A percentile compares a stretch with the other conserved stretches of the same genome.
phyloP scores from a whole-genome alignment of 768 basidiomycete species.

The Rhodosporidiobolus odoratus region DNA sequence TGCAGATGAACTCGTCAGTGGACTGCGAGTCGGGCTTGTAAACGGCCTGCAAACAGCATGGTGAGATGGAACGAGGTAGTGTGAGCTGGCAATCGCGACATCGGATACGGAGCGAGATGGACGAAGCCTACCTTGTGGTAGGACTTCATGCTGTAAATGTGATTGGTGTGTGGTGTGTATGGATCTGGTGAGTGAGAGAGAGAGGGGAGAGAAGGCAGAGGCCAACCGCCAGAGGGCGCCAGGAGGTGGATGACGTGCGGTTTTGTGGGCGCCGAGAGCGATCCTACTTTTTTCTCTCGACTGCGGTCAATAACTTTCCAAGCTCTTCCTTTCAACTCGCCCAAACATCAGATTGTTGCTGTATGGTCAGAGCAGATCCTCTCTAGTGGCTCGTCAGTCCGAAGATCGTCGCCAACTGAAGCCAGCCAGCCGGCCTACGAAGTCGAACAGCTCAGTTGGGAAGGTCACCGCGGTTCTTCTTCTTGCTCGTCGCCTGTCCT shows the following conservation, averaged over 20 bases:
- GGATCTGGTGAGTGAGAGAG: background rate
- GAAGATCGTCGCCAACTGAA: no score
- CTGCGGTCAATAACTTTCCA: no score
- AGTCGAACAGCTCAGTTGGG: no score
- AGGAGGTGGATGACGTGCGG: background rate
- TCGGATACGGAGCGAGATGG: background rate
- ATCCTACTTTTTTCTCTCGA: background rate
- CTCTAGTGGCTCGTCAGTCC: no score
- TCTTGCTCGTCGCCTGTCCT: no score
- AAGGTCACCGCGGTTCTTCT: no score
- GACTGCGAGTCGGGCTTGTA: constrained; percentile 72
- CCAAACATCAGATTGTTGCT: no score
- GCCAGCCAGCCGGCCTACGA: no score
- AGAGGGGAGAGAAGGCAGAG: background rate
- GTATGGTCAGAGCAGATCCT: no score
- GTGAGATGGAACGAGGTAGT: background rate
- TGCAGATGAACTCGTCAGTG: constrained; percentile 65
- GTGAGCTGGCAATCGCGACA: background rate
- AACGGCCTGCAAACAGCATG: constrained; percentile 59
- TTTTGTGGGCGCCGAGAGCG: background rate
- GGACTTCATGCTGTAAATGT: background rate
- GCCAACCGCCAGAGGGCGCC: no score
- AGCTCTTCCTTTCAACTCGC: no score
- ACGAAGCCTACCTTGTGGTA: constrained; percentile 8
- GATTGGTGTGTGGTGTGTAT: background rate